Evolutionary conservation across 768 basidiomycete species (phyloP), one percentile per base, ranked within the genome.

Genomic region (Heimioporus sp.): DNA sequence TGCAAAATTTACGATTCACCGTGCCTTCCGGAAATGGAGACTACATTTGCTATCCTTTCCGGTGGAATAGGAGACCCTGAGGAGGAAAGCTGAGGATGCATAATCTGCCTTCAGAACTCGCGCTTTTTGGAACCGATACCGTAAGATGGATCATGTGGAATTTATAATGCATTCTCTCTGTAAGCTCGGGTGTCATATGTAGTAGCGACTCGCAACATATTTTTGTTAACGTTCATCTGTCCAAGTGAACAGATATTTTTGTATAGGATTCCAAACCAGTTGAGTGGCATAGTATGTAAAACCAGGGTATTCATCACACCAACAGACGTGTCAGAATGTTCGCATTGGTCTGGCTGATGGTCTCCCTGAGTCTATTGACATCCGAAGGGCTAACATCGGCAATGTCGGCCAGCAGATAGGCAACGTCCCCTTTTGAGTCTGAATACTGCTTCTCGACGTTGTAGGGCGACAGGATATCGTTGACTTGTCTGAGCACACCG

Each of bases 371-470:
- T 61, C 75, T 82, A 63, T 82, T 84, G 58, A 96, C 76, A 65
- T 97, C 91, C 49, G 76, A 74, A 53, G 82, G 80, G 65, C 89
- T 90, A 59, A 98, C 94, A 57, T 92, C 82, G 19, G 90, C 86
- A 58, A 99, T 98, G 69, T 99, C 97, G 12, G 95, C 95, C 85
- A 99, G 88, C 56, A 99, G 80, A 71, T 98, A 98, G 21, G 95
- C 93, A 45, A 92, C 73, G 47, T 92, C 91, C 54, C 89, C 90
- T 74, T 92, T 92, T 42, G 92, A 93, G 66, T 99, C 97, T n/a
- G 96, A 94, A 72, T 87, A 98, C 73, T 98, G 97, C 76, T 98
- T 98, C 74, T 96, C 94, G 67, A 99, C 95, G 72, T 99, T 98
- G 80, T 95, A 93, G 36, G 92, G 87, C 44, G 90, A 89, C 38